Evolutionary conservation across 1,284 basidiomycete genomes (phyloP).

Genomic region (Naganishia liquefaciens): DNA sequence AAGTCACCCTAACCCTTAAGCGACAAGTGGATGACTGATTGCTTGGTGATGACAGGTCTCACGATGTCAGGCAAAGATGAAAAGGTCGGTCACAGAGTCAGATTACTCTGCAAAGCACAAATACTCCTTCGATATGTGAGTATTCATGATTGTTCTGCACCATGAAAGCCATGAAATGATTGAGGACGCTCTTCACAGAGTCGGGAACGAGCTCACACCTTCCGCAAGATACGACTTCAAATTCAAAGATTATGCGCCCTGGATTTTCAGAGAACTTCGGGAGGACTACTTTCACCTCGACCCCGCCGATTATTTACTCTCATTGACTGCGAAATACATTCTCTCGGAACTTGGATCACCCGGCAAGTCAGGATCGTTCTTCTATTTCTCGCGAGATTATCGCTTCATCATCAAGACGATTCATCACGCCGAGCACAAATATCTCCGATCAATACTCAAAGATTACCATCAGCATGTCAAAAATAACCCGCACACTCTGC

Average conservation of each 20-base stretch:
- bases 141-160: constrained; percentile 34
- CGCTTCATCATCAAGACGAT: constrained; percentile 99
- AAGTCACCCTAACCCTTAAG: constrained; percentile 46
- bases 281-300: constrained; percentile 94
- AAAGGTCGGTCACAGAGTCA: constrained; percentile 75
- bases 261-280: constrained; percentile 92
- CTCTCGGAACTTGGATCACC: constrained; percentile 97
- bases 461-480: constrained; percentile 86
- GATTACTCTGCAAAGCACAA: constrained; percentile 92
- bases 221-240: constrained; percentile 84
- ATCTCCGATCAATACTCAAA: constrained; percentile 79
- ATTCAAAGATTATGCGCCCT: constrained; percentile 98
- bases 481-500: constrained; percentile 87
- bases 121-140: constrained; percentile 94
- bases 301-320: constrained; percentile 94
- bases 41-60: constrained; percentile 66
- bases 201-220: constrained; percentile 95
- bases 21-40: not conserved
- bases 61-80: constrained; percentile 91
- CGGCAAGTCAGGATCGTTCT: constrained; percentile 97
- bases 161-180: not conserved
- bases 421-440: constrained; percentile 90
- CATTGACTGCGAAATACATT: constrained; percentile 95
- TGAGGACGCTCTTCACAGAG: constrained; percentile 55
- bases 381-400: constrained; percentile 98